These are phyloP conservation scores for Podaxis mareebaensis DNA, from an alignment of 768 basidiomycete species.

Conservation along the genomic window DNA sequence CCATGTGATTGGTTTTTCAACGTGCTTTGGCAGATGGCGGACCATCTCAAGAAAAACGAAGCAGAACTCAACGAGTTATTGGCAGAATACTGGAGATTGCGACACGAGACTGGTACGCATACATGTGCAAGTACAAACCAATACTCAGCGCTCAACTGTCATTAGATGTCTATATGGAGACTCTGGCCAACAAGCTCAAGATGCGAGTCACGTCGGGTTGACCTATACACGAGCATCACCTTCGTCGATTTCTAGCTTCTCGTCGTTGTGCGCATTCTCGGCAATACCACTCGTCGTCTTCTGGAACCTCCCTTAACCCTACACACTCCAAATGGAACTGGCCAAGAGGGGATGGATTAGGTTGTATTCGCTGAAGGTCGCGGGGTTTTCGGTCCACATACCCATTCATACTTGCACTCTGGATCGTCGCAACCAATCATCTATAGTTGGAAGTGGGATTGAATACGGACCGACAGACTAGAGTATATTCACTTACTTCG, in stretches of 20 bases:
- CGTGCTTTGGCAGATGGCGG: constrained; percentile 57
- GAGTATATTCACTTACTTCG: constrained; percentile 50
- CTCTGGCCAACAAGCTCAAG: constrained; percentile 77
- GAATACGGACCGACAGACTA: background rate
- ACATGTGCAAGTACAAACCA: constrained; percentile 10
- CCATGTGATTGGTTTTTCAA: background rate
- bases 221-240: constrained; percentile 19
- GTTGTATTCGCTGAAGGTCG: background rate
- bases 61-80: constrained; percentile 79
- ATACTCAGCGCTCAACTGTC: constrained; percentile 1
- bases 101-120: constrained; percentile 69
- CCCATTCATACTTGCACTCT: constrained; percentile 81
- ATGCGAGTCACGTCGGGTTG: constrained; percentile 40
- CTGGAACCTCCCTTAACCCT: constrained; percentile 57
- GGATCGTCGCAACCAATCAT: constrained; percentile 87
- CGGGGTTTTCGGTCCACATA: constrained; percentile 37
- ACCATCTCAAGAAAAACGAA: constrained; percentile 75
- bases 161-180: constrained; percentile 85
- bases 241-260: constrained; percentile 29
- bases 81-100: constrained; percentile 79
- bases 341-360: constrained; percentile 7
- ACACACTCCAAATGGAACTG: constrained; percentile 79
- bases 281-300: constrained; percentile 68
- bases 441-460: constrained; percentile 24
- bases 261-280: constrained; percentile 49